phyloP scores from a whole-genome alignment of 2,329 filamentous ascomycete genomes.

The Diplodia mutila region DNA sequence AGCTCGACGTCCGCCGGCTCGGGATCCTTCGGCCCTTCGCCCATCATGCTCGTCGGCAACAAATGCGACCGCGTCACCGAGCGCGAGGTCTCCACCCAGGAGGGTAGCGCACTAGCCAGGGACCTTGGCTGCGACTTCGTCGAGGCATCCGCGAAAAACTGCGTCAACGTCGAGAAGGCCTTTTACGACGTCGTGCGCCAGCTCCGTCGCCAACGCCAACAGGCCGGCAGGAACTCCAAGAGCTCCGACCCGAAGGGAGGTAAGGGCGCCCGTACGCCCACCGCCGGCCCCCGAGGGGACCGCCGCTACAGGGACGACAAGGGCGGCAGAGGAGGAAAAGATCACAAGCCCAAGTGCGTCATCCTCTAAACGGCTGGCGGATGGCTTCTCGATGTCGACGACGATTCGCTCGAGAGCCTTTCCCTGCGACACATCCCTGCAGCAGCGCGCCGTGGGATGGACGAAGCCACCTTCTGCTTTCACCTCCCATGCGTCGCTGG shows the following conservation, averaged over 20 bases:
- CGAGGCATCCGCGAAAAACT: slow-evolving; percentile 96
- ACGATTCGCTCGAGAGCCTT: slow-evolving; percentile 11
- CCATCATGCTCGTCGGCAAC: slow-evolving; percentile 98
- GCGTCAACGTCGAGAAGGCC: slow-evolving; percentile 96
- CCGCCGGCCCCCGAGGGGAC: slow-evolving; percentile 14
- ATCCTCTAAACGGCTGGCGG: slow-evolving; percentile 23
- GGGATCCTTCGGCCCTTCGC: slow-evolving; percentile 68
- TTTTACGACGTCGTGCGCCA: slow-evolving; percentile 97
- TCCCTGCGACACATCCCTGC: slow-evolving; percentile 23
- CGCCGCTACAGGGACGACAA: slow-evolving; percentile 24
- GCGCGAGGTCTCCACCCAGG: slow-evolving; percentile 93
- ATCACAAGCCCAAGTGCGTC: slow-evolving; percentile 26
- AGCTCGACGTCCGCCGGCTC: slow-evolving; percentile 59
- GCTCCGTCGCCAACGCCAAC: slow-evolving; percentile 78
- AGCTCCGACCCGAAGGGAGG: slow-evolving; percentile 26
- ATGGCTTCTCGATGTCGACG: slow-evolving; percentile 12
- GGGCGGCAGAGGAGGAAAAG: slow-evolving; percentile 24
- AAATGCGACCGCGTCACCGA: slow-evolving; percentile 97
- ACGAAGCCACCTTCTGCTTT: slow-evolving; percentile 12
- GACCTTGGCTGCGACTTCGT: slow-evolving; percentile 96
- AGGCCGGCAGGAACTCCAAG: slow-evolving; percentile 26
- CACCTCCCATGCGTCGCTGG: slow-evolving; percentile 10
- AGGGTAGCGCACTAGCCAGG: slow-evolving; percentile 87
- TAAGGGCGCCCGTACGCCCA: slow-evolving; percentile 15
- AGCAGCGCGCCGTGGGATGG: slow-evolving; percentile 15